A percentile compares a stretch with the other conserved stretches of the same genome.
phyloP scores from a whole-genome alignment of 768 basidiomycete species.

The Tylopilus vinaceipallidus region DNA sequence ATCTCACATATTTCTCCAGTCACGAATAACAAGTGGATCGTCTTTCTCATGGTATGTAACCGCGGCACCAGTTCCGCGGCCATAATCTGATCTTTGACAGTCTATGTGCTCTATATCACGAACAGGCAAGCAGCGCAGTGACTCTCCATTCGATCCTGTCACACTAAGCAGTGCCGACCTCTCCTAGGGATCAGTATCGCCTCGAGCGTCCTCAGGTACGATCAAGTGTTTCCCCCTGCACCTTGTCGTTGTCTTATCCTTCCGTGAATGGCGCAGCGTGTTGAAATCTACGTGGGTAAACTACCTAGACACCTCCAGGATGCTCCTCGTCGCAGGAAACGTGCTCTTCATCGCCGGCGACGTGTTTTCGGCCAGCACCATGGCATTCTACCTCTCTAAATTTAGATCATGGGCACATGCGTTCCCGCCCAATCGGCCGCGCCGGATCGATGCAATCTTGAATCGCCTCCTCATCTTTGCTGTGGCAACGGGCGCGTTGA shows the following conservation, averaged over 20 bases:
- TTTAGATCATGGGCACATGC: conserved; percentile 11
- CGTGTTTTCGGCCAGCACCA: conserved; percentile 16
- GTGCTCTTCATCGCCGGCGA: conserved; percentile 26
- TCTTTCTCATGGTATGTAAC: conserved; percentile 18
- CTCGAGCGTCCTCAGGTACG: conserved; percentile 18
- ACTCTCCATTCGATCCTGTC: not conserved
- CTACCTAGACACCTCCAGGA: conserved; percentile 2
- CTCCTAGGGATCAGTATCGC: conserved; percentile 17
- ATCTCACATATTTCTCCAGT: conserved; percentile 16
- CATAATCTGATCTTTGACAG: conserved; percentile 8
- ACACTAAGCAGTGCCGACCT: not conserved
- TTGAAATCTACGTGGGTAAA: conserved; percentile 5
- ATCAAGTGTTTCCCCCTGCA: not conserved
- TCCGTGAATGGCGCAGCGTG: conserved; percentile 3
- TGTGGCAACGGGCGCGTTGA: conserved; percentile 27
- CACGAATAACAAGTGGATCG: conserved; percentile 12
- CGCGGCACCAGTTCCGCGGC: not conserved
- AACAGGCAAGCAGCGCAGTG: conserved; percentile 11
- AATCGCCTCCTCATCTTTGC: conserved; percentile 24
- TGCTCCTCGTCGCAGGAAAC: conserved; percentile 20
- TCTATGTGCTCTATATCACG: conserved; percentile 17
- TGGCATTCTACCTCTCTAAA: conserved; percentile 23
- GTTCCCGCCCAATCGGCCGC: not conserved
- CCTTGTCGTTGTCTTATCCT: not conserved
- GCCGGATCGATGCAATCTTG: conserved; percentile 22